Conservation (phyloP, 2,329 filamentous ascomycete genomes). For the Colletotrichum lindemuthianum region DNA sequence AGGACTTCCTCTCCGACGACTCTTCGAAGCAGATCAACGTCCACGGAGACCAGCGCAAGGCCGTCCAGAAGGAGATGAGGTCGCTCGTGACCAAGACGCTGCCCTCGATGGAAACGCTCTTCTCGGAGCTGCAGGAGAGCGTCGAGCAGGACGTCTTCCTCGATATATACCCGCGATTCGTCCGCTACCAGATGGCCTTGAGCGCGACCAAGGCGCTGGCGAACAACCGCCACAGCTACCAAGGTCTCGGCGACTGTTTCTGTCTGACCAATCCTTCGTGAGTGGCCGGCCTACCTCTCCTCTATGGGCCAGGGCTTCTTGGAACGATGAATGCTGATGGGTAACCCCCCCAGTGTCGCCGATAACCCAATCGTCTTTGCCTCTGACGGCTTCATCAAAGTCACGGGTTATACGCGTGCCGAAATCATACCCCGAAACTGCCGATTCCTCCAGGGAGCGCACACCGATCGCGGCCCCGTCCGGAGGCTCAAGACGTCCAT, state of each 20-base stretch:
- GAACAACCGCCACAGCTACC: slow-evolving; percentile 50
- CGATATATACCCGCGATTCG: slow-evolving; percentile 63
- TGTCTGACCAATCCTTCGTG: slow-evolving; percentile 62
- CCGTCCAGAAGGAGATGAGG: slow-evolving; percentile 57
- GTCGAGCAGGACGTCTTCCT: slow-evolving; percentile 55
- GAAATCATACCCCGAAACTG: slow-evolving; percentile 63
- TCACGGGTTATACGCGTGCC: slow-evolving; percentile 58
- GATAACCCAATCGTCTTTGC: slow-evolving; percentile 62
- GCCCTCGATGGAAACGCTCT: slow-evolving; percentile 57
- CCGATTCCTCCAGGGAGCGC: slow-evolving; percentile 59
- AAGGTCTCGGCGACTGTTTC: slow-evolving; percentile 68
- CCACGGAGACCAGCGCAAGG: slow-evolving; percentile 50
- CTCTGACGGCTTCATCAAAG: slow-evolving; percentile 61
- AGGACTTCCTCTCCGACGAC: slow-evolving; percentile 41
- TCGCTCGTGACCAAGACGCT: slow-evolving; percentile 55
- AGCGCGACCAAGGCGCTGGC: slow-evolving; percentile 58
- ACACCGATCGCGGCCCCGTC: slow-evolving; percentile 55
- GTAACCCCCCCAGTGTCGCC: slow-evolving; percentile 34
- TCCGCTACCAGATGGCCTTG: slow-evolving; percentile 60
- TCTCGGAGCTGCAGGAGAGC: slow-evolving; percentile 53
- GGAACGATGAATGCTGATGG: background rate
- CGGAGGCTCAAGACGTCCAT: slow-evolving; percentile 54
- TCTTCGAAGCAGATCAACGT: slow-evolving; percentile 54
- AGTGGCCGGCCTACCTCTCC: background rate
- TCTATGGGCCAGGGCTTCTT: too few species aligned